A percentile compares a stretch with the other conserved stretches of the same genome.
phyloP scores from a whole-genome alignment of 768 basidiomycete genomes.

The Mycena olivaceomarginata region DNA sequence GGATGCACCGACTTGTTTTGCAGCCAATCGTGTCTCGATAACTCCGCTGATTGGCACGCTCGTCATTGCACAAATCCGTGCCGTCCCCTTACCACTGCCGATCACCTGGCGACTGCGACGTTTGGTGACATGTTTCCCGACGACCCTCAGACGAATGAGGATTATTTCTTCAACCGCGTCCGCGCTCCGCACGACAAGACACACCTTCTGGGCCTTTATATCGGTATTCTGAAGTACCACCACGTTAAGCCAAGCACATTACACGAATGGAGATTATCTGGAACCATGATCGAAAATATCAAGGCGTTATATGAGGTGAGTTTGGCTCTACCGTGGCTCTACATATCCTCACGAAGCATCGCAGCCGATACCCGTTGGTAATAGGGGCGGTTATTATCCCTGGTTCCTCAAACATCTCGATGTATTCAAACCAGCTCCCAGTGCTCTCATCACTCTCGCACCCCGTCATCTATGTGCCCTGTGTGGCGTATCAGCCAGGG shows the following conservation, averaged over 20 bases:
- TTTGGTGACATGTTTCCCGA: conserved; percentile 46
- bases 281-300: conserved; percentile 51
- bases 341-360: background rate
- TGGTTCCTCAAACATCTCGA: conserved; percentile 54
- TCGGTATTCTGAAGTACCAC: conserved; percentile 43
- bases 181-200: conserved; percentile 28
- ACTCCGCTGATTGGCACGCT: conserved; percentile 17
- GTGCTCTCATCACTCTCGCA: background rate
- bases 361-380: background rate
- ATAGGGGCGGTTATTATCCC: conserved; percentile 49
- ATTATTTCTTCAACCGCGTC: conserved; percentile 52
- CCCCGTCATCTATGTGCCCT: conserved; percentile 26
- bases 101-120: conserved; percentile 47
- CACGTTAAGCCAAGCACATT: conserved; percentile 45
- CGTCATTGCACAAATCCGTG: conserved; percentile 33
- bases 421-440: conserved; percentile 38
- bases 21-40: conserved; percentile 16
- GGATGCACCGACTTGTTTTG: conserved; percentile 33
- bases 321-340: background rate
- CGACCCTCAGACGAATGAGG: conserved; percentile 48
- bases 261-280: conserved; percentile 49
- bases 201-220: conserved; percentile 50
- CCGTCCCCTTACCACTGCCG: conserved; percentile 45
- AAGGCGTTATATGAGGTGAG: conserved; percentile 47
- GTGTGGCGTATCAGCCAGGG: conserved; percentile 29